Percentiles rank a stretch among this genome's conserved stretches.
Conservation (phyloP, 805 yeast genomes). For the Starmerella riodocensis region DNA sequence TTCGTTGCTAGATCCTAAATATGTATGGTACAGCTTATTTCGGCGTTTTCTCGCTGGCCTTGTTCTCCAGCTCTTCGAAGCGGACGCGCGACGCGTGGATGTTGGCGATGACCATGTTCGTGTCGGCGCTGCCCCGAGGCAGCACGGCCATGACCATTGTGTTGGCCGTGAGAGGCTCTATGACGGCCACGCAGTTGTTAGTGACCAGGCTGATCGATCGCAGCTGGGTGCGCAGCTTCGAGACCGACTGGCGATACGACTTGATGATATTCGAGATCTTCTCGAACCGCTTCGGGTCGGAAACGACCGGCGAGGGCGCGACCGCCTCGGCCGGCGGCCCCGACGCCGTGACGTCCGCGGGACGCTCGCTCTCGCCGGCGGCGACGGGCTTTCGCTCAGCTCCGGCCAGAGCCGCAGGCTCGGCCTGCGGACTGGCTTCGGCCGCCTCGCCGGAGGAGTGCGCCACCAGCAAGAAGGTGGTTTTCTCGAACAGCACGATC, state of each 20-base stretch:
- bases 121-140: conserved; percentile 22
- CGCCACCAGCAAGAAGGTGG: conserved; percentile 76
- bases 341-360: background rate
- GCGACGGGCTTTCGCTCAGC: too few species aligned
- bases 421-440: too few species aligned
- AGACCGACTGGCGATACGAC: conserved; percentile 83
- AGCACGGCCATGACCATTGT: conserved; percentile 35
- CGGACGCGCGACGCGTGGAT: conserved; percentile 28
- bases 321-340: conserved; percentile 3
- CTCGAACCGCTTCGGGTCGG: conserved; percentile 89
- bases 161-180: conserved; percentile 33
- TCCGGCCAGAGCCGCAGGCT: too few species aligned
- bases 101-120: conserved; percentile 22
- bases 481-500: conserved; percentile 79
- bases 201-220: conserved; percentile 61
- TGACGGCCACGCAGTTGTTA: conserved; percentile 28
- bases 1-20: too few species aligned
- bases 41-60: conserved; percentile 9
- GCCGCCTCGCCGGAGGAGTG: too few species aligned
- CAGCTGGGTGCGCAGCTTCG: conserved; percentile 75
- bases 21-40: too few species aligned
- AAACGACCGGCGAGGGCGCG: conserved; percentile 17
- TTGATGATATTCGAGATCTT: conserved; percentile 88
- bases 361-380: background rate
- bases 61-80: conserved; percentile 30